Base-by-base conservation (phyloP, 805 yeast species). In the Cyberlindnera samutprakarnensis region DNA sequence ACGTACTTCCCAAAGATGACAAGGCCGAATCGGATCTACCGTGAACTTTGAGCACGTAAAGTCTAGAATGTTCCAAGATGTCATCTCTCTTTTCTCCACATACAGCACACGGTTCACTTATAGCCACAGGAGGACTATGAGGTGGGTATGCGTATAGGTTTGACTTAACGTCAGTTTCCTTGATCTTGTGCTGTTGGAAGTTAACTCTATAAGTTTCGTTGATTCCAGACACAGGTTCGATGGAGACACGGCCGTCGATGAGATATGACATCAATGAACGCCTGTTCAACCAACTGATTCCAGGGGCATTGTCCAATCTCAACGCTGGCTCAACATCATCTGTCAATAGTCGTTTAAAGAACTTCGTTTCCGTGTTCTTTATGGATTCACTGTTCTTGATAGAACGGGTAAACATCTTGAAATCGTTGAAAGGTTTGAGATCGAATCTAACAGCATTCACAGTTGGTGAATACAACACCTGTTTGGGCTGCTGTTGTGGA, bases 171-270 rank as follows among this genome's bases (percentile, higher is more conserved):
- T 49, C 50, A 1, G 47, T 19, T 10, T 32, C 44, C 11, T 43
- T 33, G 9, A 35, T 27, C 23, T 36, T 37, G 25, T 44, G 29
- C 31, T 31, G 44, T 31, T 52, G 55, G 30, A 43, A 47, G 24
- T 49, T 51, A 18, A 54, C 38, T 45, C 76, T 73, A 59, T 79
- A 80, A 1, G 74, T 71, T 54, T 83, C 94, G 47, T 88, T 87
- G 25, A 80, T 68, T 0, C 90, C 88, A 31, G 85, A 74, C 7
- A 88, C 71, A 0, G 98, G 98, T 56, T 87, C 95, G 24, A 90
- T 77, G 4, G 75, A 66, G 6, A 85, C 86, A 27, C 80, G 68
- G 4, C 94, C 94, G 31, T 87, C 96, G 20, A 82, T 70, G 41
- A 90, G 66, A 13, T 78, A 69, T 28, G 66, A 56, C 65, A 87